Percentiles rank a stretch among this genome's conserved stretches.
Conservation (phyloP, 1,284 basidiomycete genomes). For the Erythrobasidium hasegawianum region DNA sequence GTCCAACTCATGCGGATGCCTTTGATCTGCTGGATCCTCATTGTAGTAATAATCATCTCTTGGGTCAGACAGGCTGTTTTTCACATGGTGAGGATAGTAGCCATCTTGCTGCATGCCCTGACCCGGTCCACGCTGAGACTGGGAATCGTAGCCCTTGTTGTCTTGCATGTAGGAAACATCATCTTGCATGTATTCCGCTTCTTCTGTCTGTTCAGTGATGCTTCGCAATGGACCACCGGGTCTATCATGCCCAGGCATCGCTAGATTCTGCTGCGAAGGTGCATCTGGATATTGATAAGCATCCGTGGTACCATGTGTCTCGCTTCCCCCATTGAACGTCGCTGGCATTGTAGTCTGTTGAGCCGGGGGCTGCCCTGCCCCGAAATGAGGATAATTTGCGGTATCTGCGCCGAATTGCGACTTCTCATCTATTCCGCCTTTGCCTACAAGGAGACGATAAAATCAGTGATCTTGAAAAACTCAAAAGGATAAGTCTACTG, state of each 20-base stretch:
- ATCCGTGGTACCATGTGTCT: background rate
- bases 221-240: background rate
- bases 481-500: background rate
- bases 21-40: background rate
- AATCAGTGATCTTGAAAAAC: background rate
- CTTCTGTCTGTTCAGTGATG: background rate
- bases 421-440: background rate
- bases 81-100: background rate
- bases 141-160: background rate
- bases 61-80: constrained; percentile 7
- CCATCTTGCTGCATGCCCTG: constrained; percentile 1
- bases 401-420: background rate
- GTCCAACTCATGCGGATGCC: background rate
- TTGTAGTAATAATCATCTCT: constrained; percentile 4
- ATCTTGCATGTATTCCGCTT: background rate
- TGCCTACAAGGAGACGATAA: background rate
- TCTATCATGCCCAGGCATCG: background rate
- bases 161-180: background rate
- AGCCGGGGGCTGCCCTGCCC: constrained; percentile 12
- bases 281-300: background rate
- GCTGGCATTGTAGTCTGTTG: background rate
- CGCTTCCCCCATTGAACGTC: background rate
- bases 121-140: background rate
- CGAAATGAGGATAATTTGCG: constrained; percentile 28
- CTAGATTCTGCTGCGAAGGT: background rate